phyloP scores from a whole-genome alignment of 2,329 filamentous ascomycete species.

The Ceratocystis diversiconidia region DNA sequence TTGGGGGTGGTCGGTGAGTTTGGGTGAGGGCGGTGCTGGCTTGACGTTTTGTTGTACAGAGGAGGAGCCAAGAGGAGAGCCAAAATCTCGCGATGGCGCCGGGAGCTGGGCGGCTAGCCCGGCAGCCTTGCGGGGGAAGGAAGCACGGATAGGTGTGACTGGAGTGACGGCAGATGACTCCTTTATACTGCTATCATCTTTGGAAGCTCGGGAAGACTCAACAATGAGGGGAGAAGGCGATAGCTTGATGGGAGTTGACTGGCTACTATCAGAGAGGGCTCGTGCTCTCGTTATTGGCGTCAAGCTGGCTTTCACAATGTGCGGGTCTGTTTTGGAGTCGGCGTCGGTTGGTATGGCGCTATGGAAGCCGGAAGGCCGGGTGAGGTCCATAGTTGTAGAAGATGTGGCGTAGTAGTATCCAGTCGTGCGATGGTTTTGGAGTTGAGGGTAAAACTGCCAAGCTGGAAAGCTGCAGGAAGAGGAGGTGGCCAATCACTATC shows the following conservation, averaged over 20 bases:
- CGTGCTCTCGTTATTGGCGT: constrained; percentile 11
- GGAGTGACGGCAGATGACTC: constrained; percentile 30
- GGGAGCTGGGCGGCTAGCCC: constrained; percentile 6
- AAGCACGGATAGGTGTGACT: constrained; percentile 59
- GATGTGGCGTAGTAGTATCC: not conserved
- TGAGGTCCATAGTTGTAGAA: constrained; percentile 5
- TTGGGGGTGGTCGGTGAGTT: constrained; percentile 56
- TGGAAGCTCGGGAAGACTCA: constrained; percentile 41
- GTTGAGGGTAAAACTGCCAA: too few relatives aligned
- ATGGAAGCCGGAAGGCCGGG: constrained; percentile 2
- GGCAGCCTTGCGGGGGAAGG: constrained; percentile 41
- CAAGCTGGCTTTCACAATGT: not conserved
- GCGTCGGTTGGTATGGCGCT: not conserved
- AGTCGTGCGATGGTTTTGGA: not conserved
- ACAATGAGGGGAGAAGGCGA: constrained; percentile 45
- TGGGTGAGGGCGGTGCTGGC: constrained; percentile 44
- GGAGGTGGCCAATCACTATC: not conserved
- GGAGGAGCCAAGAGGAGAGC: constrained; percentile 8
- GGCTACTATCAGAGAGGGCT: constrained; percentile 15
- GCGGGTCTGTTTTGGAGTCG: not conserved
- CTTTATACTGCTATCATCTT: constrained; percentile 50
- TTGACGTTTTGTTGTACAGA: not conserved
- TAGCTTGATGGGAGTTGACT: constrained; percentile 36
- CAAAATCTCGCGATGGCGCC: constrained; percentile 6
- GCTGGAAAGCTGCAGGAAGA: not conserved